phyloP scores from a whole-genome alignment of 495 filamentous ascomycete species.

The Aeminium ludgeri region DNA sequence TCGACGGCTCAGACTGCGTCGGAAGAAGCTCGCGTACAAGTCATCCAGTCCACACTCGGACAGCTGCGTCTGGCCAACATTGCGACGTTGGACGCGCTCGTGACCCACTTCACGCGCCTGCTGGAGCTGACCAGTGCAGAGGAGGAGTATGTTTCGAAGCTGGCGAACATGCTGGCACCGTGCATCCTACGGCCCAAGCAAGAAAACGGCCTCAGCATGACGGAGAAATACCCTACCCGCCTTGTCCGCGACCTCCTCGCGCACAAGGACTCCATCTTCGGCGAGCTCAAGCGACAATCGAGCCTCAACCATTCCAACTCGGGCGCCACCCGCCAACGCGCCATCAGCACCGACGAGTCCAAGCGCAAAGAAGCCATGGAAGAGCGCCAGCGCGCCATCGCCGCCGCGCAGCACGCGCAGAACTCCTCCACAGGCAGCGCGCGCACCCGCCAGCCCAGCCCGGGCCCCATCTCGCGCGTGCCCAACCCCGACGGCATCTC shows the following conservation, averaged over 20 bases:
- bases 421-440: conserved; percentile 5
- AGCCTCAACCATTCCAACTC: conserved; percentile 41
- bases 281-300: conserved; percentile 83
- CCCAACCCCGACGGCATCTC: conserved; percentile 24
- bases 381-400: conserved; percentile 69
- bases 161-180: conserved; percentile 65
- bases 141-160: conserved; percentile 59
- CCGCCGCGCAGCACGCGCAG: conserved; percentile 51
- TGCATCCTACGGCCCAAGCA: conserved; percentile 75
- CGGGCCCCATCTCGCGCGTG: conserved; percentile 19
- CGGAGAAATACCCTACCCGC: conserved; percentile 84
- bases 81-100: conserved; percentile 91
- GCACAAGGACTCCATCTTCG: conserved; percentile 88
- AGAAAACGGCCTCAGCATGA: conserved; percentile 80
- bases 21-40: conserved; percentile 60
- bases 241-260: conserved; percentile 84
- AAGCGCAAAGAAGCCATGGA: conserved; percentile 89
- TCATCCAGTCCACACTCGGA: conserved; percentile 88
- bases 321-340: conserved; percentile 38
- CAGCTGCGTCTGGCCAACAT: conserved; percentile 95
- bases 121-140: conserved; percentile 95
- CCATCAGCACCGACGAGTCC: conserved; percentile 90
- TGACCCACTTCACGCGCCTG: conserved; percentile 92
- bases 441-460: conserved; percentile 52
- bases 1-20: conserved; percentile 56